Evolutionary conservation across 305 asterid genomes (phyloP), one percentile per base, ranked within the genome.

Genomic region (Fraxinus dipetala): DNA sequence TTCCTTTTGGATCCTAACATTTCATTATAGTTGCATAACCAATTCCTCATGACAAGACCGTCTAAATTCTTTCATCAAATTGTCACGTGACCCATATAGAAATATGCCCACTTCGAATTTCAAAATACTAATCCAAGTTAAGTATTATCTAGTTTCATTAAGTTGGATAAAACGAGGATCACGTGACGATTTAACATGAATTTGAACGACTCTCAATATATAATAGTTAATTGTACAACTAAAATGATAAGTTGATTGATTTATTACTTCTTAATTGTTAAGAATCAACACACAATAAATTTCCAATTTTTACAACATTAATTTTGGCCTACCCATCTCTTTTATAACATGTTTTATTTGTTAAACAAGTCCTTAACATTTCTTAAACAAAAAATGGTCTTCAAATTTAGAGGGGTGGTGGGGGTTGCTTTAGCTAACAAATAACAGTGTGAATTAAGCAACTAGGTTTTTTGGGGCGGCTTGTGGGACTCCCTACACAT

Each of bases 401-500:
- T 7, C 51, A 9, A 6, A 10, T 45, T n/a, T 22, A 75, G 59
- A 5, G 9, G 35, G 26, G 38, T 73, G 6, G 79, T 26, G 34
- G 81, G 43, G 14, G 82, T 85, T 84, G 86, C 85, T 87, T 87
- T 69, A 35, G 85, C 83, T 67, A 85, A 83, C 83, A 74, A 75
- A 85, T 54, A 79, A 79, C 54, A 85, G 89, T 85, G 86, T 77
- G 74, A 84, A 85, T 72, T 75, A 87, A 85, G 90, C 85, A 87
- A 85, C 83, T 76, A 18, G 83, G 75, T 36, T 30, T 43, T 83
- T 79, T 82, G 85, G 89, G 90, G 89, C 90, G 89, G 90, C 85
- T 85, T 79, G 88, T 87, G 88, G 88, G 86, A 86, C 85, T 56
- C 81, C 78, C 80, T 35, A 48, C 83, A 79, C 84, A 70, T 87